These are phyloP conservation scores for Phialocephala subalpina DNA, from an alignment of 2,329 filamentous ascomycete species.

Conservation along the genomic window DNA sequence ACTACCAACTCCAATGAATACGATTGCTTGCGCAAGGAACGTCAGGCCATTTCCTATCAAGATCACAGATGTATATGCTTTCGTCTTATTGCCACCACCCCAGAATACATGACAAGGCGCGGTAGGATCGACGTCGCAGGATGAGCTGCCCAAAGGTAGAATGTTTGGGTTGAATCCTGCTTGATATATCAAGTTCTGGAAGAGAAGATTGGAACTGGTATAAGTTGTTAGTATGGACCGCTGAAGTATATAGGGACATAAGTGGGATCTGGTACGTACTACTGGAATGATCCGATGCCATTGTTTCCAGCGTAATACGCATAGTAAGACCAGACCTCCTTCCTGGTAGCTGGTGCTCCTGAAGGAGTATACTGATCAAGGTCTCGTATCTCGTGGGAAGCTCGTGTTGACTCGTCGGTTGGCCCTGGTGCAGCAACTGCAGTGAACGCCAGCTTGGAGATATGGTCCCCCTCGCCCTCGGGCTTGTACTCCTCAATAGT, in stretches of 20 bases:
- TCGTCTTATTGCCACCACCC: conserved; percentile 39
- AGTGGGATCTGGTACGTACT: too few relatives aligned
- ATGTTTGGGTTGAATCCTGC: conserved; percentile 43
- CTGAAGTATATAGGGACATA: neutral
- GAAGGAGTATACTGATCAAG: conserved; percentile 26
- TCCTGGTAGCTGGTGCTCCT: conserved; percentile 39
- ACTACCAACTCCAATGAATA: conserved; percentile 41
- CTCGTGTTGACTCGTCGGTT: conserved; percentile 18
- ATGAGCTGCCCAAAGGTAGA: conserved; percentile 40
- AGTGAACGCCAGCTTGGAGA: conserved; percentile 36
- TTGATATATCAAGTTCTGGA: conserved; percentile 45
- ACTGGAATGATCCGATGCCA: conserved; percentile 44
- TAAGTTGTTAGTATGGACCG: conserved; percentile 9
- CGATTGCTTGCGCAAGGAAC: conserved; percentile 39
- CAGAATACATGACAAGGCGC: conserved; percentile 43
- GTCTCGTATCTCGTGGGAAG: conserved; percentile 30
- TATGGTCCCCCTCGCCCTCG: conserved; percentile 27
- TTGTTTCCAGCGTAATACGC: conserved; percentile 43
- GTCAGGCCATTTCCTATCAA: conserved; percentile 41
- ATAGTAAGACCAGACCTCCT: conserved; percentile 42
- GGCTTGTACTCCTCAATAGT: conserved; percentile 20
- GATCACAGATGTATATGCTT: conserved; percentile 41
- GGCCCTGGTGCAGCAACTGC: conserved; percentile 35
- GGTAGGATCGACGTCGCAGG: conserved; percentile 37
- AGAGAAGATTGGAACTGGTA: conserved; percentile 42